Evolutionary conservation across 2,329 filamentous ascomycete genomes (phyloP), one percentile per base, ranked within the genome.

Genomic region (Colletotrichum noveboracense): DNA sequence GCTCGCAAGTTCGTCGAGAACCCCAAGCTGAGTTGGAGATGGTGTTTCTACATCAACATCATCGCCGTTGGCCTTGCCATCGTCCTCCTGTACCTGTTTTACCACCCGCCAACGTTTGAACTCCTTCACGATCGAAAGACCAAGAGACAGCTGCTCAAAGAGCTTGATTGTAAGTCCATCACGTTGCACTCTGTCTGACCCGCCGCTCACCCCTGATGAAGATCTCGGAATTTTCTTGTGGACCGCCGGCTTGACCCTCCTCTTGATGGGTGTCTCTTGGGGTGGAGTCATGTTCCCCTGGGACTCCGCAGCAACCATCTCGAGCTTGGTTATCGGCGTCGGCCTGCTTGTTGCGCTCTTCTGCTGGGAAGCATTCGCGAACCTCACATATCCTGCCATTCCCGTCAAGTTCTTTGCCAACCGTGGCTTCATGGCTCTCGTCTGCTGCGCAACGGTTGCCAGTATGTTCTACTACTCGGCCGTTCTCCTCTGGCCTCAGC

Each of bases 221-320:
- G 73, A 86, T 78, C 65, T 86, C 43, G 87, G 87, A 5, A 85
- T 87, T 48, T 83, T 87, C 77, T 81, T 89, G 52, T 89, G 85
- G 82, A 86, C 85, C 10, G 83, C 83, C 7, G 86, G 87, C 6
- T 84, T 88, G 3, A 85, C 85, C 7, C 80, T 88, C 1, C 84
- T 89, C 70, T 80, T 89, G 10, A 85, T 89, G 76, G 87, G 87
- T 7, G 81, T 89, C 70, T 87, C 85, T 28, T 88, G 86, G 80
- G 86, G 86, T 24, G 86, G 86, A 21, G 80, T 78, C 65, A 81
- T 85, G 56, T 87, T 87, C 76, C 82, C 85, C 4, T 88, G 86
- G 86, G 84, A 81, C n/a, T 85, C 84, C 1, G 83, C 83, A 1
- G 81, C 83, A 4, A 84, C 85, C 14, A 85, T 87, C 64, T 80